Evolutionary conservation across 176 grass and related monocot genomes (phyloP).

Genomic region (Carex scoparia): DNA sequence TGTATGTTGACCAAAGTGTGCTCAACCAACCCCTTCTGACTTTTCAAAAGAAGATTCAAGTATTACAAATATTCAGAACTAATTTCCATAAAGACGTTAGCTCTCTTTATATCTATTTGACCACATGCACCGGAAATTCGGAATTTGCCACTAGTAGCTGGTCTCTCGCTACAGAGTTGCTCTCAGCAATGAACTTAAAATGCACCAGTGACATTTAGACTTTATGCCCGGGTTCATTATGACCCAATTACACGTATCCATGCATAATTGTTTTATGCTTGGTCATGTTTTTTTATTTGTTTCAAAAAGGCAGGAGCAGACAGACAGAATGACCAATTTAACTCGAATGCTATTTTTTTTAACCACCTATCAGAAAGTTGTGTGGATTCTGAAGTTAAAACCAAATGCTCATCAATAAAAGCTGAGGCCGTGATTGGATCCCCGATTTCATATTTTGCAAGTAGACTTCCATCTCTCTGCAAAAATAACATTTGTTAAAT

Average conservation of each 20-base stretch:
- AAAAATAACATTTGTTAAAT: not conserved
- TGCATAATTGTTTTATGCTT: not conserved
- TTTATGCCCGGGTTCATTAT: not conserved
- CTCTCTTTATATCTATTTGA: not conserved
- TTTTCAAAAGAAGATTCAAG: not conserved
- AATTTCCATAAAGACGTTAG: not conserved
- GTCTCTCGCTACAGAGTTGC: not conserved
- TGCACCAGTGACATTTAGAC: not conserved
- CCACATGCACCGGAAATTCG: not conserved
- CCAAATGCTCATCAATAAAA: constrained; percentile 62
- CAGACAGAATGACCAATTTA: not conserved
- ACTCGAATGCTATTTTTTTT: not conserved
- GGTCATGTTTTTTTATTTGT: not conserved
- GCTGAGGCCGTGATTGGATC: constrained; percentile 72
- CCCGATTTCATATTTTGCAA: constrained; percentile 59
- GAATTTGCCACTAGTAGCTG: not conserved
- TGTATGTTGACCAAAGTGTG: not conserved
- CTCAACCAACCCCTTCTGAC: not conserved
- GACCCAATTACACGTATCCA: not conserved
- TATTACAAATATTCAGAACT: not conserved
- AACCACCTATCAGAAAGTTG: constrained; percentile 51
- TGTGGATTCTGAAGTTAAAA: constrained; percentile 36
- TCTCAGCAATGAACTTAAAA: not conserved
- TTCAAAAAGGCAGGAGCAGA: not conserved
- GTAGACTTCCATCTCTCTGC: constrained; percentile 47